Evolutionary conservation across 176 grass and related monocot species (phyloP), one percentile per base, ranked within the genome.

Genomic region (Puya raimondii): DNA sequence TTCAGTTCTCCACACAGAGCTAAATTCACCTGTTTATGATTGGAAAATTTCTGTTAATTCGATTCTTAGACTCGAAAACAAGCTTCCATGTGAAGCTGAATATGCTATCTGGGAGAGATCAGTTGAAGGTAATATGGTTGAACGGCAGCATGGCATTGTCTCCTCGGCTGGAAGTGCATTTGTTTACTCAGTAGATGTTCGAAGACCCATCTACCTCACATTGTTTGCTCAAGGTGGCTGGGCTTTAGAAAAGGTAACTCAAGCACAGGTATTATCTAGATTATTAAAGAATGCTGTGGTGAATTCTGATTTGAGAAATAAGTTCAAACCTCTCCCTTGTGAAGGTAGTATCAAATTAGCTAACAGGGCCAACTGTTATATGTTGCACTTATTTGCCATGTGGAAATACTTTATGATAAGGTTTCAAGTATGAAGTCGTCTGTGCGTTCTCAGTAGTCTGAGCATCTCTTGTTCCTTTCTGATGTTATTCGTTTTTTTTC

Each of bases 21-120:
- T 97, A 69, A 97, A 97, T 79, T 65, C 86, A 50, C 86, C 93
- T 74, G 74, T 97, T 70, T 87, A 78, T 63, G 89, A 97, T 77
- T 97, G 89, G 93, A 92, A 77, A 79, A 90, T 97, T 53, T 97
- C 86, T 68, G 69, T 97, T 74, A 97, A 90, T 87, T 92, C 93
- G 52, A 81, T 82, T 79, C 73, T 97, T 70, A 82, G 89, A 70
- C 82, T 97, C 74, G 93, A 97, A 87, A 97, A 97, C 79, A 97
- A 92, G 72, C 86, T 97, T 69, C 93, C 93, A 6, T 85, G 74
- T 53, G 86, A 92, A 80, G 74, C 86, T 90, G 89, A 92, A 74
- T 97, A 90, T 92, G 80, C 86, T 83, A 81, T 97, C 72, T 97
- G 89, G 93, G 89, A 97, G 84, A 92, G 76, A 67, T 80, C 78